Percentiles rank a stretch among this genome's conserved stretches.
phyloP scores from a whole-genome alignment of 306 rosid genomes.

The Castanea crenata region DNA sequence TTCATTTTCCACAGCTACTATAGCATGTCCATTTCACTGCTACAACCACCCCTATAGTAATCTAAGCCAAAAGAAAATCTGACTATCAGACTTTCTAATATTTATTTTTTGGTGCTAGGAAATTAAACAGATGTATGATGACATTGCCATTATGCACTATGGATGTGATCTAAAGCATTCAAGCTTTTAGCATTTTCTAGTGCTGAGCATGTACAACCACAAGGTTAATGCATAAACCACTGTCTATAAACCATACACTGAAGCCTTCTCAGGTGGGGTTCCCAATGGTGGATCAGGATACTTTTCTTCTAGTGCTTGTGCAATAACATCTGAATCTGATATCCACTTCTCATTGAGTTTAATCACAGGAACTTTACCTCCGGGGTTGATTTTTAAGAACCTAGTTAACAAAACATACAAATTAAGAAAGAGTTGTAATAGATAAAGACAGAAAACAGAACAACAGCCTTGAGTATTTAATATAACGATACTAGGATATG shows the following conservation, averaged over 20 bases:
- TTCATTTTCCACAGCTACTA: background rate
- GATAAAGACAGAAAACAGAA: background rate
- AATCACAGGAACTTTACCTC: constrained; percentile 84
- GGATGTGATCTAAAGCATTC: background rate
- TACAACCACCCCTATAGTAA: background rate
- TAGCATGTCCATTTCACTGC: background rate
- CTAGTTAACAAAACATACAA: constrained; percentile 34
- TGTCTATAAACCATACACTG: constrained; percentile 53
- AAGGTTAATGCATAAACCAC: constrained; percentile 3
- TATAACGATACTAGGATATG: background rate
- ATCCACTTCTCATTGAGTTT: constrained; percentile 84
- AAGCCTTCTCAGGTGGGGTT: constrained; percentile 76
- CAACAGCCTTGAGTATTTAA: background rate
- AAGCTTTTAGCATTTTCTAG: background rate
- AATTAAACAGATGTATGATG: background rate
- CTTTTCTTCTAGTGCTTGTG: constrained; percentile 77
- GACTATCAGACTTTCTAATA: background rate
- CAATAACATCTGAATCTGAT: constrained; percentile 83
- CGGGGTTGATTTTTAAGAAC: constrained; percentile 70
- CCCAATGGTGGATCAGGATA: constrained; percentile 84
- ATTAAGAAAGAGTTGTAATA: background rate
- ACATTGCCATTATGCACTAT: background rate
- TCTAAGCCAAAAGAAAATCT: background rate
- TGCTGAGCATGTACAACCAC: constrained; percentile 11
- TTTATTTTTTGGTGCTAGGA: background rate